Percentiles rank a stretch among this genome's conserved stretches.
Evolutionary conservation across 345 rosid genomes (phyloP).

Genomic region (Eucalyptus rudis): DNA sequence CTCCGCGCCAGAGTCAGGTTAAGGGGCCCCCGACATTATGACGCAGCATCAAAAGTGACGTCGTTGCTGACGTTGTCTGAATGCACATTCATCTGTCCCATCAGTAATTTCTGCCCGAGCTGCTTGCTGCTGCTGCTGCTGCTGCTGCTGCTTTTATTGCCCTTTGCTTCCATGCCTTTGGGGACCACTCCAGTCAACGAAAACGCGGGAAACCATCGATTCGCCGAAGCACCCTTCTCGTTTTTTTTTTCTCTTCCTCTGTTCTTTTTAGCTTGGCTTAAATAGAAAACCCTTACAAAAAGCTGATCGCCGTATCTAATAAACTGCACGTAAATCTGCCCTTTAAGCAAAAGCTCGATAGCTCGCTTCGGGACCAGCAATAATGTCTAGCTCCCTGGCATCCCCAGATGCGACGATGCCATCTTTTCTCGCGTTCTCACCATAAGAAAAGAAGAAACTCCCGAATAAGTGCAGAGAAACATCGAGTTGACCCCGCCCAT

Average conservation of each 20-base stretch:
- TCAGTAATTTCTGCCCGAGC: neutral
- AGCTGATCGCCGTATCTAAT: neutral
- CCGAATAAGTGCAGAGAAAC: neutral
- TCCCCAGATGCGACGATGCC: neutral
- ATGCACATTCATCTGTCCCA: neutral
- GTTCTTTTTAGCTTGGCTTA: neutral
- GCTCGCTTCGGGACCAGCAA: neutral
- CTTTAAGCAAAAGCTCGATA: neutral
- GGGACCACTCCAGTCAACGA: neutral
- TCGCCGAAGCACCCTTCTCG: neutral
- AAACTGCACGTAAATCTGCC: no score
- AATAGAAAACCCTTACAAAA: neutral
- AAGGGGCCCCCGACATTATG: neutral
- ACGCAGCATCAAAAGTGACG: neutral
- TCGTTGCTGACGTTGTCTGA: neutral
- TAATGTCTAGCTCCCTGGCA: neutral
- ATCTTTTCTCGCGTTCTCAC: neutral
- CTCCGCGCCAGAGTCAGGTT: neutral
- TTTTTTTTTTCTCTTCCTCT: neutral
- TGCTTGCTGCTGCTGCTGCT: no score
- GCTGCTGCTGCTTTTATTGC: neutral
- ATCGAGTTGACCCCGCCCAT: neutral
- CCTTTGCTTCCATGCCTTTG: neutral
- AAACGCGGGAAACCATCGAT: neutral
- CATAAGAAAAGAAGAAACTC: neutral